Evolutionary conservation across 106 monocot genomes (phyloP).

Genomic region (Platanthera guangdongensis): DNA sequence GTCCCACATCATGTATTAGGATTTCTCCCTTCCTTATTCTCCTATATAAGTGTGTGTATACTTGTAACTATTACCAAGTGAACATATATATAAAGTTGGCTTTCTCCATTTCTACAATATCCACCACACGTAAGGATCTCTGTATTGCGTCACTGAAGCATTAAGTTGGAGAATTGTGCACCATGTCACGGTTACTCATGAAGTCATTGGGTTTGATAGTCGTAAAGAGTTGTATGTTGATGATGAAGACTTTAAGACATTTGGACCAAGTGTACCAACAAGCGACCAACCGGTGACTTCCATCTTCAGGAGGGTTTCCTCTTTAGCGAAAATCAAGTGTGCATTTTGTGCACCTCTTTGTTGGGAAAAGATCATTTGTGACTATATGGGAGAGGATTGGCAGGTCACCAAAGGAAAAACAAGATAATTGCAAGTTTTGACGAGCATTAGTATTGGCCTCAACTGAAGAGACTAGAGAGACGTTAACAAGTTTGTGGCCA

Average conservation of each 20-base stretch:
- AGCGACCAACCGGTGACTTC: neutral
- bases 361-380: neutral
- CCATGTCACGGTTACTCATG: neutral
- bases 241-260: neutral
- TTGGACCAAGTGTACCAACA: neutral
- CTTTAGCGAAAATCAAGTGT: slow-evolving; percentile 1
- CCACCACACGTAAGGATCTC: neutral
- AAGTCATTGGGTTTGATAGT: neutral
- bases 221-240: neutral
- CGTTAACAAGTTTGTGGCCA: neutral
- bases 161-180: neutral
- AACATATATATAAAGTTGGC: no score
- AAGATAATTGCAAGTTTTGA: neutral
- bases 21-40: no score
- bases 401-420: neutral
- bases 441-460: neutral
- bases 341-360: neutral
- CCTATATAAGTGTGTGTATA: no score
- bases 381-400: neutral
- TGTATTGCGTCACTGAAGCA: neutral
- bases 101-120: no score
- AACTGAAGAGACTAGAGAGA: neutral
- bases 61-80: no score
- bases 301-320: neutral
- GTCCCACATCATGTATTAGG: no score